These are phyloP conservation scores for Fusarium torreyae DNA, from an alignment of 2,329 filamentous ascomycete species.

Conservation along the genomic window DNA sequence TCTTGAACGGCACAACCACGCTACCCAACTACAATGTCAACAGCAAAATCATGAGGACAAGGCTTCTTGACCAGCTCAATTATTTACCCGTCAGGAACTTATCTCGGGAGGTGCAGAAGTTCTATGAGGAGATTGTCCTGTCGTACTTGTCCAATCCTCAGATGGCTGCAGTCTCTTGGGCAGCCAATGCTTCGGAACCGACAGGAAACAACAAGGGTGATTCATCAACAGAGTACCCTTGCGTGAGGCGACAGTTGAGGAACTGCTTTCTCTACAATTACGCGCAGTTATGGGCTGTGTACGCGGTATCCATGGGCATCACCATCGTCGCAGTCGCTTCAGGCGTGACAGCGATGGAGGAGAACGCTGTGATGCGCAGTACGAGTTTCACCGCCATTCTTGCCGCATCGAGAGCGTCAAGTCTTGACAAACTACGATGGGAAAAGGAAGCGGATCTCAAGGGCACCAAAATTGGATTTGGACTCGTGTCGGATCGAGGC, in stretches of 20 bases:
- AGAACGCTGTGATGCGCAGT: conserved; percentile 45
- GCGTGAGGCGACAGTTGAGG: conserved; percentile 38
- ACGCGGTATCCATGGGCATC: conserved; percentile 45
- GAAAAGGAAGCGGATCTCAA: conserved; percentile 37
- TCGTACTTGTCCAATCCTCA: conserved; percentile 48
- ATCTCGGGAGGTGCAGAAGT: conserved; percentile 35
- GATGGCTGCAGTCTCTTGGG: conserved; percentile 48
- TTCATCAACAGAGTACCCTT: conserved; percentile 26
- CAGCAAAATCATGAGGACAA: conserved; percentile 39
- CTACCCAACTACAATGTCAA: conserved; percentile 42
- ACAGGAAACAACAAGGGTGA: conserved; percentile 33
- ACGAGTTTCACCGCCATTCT: conserved; percentile 48
- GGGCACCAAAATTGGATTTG: conserved; percentile 45
- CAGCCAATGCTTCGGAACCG: conserved; percentile 30
- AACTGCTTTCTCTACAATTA: conserved; percentile 45
- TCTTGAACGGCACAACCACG: conserved; percentile 46
- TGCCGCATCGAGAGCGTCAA: conserved; percentile 44
- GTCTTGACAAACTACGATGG: conserved; percentile 47
- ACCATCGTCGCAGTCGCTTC: conserved; percentile 38
- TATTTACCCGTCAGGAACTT: conserved; percentile 43
- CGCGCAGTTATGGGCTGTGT: conserved; percentile 44
- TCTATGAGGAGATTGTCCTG: conserved; percentile 48
- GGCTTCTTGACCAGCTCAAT: conserved; percentile 44
- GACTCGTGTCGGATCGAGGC: conserved; percentile 42
- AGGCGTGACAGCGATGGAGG: conserved; percentile 44